Percentiles rank a stretch among this genome's conserved stretches.
phyloP scores from a whole-genome alignment of 305 asterid genomes.

The Fraxinus albicans region DNA sequence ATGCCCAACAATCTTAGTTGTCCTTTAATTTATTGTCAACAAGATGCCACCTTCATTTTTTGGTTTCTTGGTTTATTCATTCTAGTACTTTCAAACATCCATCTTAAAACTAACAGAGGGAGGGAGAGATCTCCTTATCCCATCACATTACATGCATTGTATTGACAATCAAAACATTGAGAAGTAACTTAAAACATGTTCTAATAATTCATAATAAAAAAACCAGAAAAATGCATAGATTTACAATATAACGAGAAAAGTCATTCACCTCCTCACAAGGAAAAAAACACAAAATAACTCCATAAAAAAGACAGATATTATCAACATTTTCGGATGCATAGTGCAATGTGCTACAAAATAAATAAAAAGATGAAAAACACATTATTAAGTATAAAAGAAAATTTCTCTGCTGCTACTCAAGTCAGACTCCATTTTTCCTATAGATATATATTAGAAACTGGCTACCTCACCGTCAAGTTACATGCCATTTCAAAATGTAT shows the following conservation, averaged over 20 bases:
- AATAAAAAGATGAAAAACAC: background rate
- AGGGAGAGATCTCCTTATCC: background rate
- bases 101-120: background rate
- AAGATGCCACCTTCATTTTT: background rate
- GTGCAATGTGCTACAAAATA: background rate
- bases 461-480: background rate
- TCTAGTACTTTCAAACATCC: background rate
- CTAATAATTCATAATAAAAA: background rate
- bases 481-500: background rate
- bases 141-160: background rate
- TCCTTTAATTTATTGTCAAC: background rate
- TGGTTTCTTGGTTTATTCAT: background rate
- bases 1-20: background rate
- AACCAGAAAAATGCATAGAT: background rate
- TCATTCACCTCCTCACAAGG: background rate
- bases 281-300: background rate
- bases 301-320: background rate
- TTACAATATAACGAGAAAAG: background rate
- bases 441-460: background rate
- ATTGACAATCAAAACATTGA: background rate
- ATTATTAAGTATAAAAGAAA: background rate
- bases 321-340: background rate
- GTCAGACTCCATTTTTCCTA: background rate
- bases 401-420: background rate
- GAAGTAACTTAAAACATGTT: background rate